Evolutionary conservation across 164 flowering plant species (phyloP), one percentile per base, ranked within the genome.

Genomic region (Tetracentron sinense): DNA sequence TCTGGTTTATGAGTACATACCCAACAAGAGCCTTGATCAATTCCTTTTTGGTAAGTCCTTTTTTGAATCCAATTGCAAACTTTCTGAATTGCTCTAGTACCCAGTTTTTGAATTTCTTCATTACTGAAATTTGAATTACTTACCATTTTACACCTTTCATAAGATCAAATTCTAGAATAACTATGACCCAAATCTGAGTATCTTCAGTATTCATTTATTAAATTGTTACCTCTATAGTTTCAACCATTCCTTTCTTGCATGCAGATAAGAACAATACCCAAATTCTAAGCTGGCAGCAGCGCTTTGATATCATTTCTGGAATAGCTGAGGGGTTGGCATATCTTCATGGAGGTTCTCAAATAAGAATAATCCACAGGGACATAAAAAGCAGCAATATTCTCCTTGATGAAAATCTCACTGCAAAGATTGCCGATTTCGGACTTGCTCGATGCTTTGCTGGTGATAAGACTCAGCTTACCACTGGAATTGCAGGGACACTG

Each of bases 401-500:
- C 23, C 82, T 81, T 26, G 82, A 78, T 53, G 67, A 76, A 29
- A 67, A 73, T 56, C 68, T 81, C 22, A 70, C 54, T 31, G 71
- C 84, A 19, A 81, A 81, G 54, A 81, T 81, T 28, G 78, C 80
- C 19, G 84, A 81, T 62, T 81, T 81, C 59, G 82, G 84, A 44
- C 77, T 78, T 20, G 84, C 69, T 30, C 68, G 82, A 19, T 62
- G 69, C 21, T 44, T 78, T 61, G 58, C 56, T 42, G 22, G 67
- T 26, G 77, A 74, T 62, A 74, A 63, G 23, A 42, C 75, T 56
- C 78, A 78, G 53, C 23, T 78, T 49, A 76, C 67, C 62, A 75
- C 84, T 22, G 82, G 68, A 61, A 74, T 81, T 65, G 84, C 84
- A 1, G 84, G 84, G 12, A 81, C 84, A 62, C 50, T 81, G 84